Evolutionary conservation across 805 yeast species (phyloP), one percentile per base, ranked within the genome.

Genomic region (Cyberlindnera sargentensis): DNA sequence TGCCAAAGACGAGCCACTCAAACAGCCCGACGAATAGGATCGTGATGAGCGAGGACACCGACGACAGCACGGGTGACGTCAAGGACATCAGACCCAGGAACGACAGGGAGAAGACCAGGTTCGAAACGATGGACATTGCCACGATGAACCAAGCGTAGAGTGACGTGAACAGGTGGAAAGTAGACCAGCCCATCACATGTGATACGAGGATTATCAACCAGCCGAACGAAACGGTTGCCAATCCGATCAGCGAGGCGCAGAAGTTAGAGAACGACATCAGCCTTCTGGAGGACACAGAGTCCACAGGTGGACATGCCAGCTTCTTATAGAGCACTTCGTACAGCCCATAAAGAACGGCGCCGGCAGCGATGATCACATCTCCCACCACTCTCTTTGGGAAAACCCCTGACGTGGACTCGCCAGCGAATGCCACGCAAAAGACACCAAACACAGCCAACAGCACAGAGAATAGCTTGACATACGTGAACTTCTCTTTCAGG

Each of bases 251-350:
- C 1, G 83, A 75, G 70, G 86, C 89, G 27, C 82, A 71, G 41
- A 83, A 82, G 57, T 83, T 84, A 15, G 95, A 85, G 63, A 87
- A 88, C 2, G 88, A 75, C 45, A 87, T 82, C 54, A 87, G 90
- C 52, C 88, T 73, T 52, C 82, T 72, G 0, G 84, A 73, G 1
- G 74, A 64, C 5, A 78, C 80, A n/a, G 68, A 62, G 45, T 76
- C 76, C 2, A 71, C 66, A 0, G 95, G 90, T 8, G 91, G 85
- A 60, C 96, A 86, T 10, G 81, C 73, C 49, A 73, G 67, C 51
- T 76, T 76, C 65, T 88, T 88, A 69, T 88, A 87, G 25, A 85
- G 64, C 4, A 87, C 95, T 58, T 87, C 96, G 59, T 87, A 87
- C 42, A 83, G 73, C 3, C 95, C 95, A 53, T 85, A 86, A 45